Conservation (phyloP, 768 basidiomycete species). For the Pisolithus orientalis region DNA sequence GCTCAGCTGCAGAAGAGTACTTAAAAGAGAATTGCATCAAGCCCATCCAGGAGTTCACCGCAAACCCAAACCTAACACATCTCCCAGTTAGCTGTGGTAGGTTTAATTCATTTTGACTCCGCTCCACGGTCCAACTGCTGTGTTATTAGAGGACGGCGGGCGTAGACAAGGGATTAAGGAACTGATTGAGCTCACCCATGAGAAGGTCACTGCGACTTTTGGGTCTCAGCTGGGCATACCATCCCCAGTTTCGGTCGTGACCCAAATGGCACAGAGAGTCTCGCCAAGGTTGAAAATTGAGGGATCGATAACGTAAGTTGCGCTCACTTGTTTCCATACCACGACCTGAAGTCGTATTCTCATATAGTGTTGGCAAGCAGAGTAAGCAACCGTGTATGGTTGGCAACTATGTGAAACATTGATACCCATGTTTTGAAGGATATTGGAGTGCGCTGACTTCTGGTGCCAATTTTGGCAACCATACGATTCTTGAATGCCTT, state of each 20-base stretch:
- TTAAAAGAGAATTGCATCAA: not conserved
- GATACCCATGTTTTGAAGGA: slow-evolving; percentile 1
- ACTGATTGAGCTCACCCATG: not conserved
- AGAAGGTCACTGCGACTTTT: not conserved
- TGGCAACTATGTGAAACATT: too few species aligned
- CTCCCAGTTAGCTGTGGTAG: not conserved
- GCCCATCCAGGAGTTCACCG: not conserved
- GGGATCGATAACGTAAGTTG: not conserved
- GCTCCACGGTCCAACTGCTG: not conserved
- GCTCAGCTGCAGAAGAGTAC: not conserved
- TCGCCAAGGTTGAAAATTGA: not conserved
- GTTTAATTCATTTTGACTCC: not conserved
- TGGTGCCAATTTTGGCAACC: not conserved
- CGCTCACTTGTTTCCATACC: too few species aligned
- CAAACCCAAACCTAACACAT: not conserved
- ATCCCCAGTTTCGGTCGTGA: not conserved
- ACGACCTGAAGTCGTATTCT: too few species aligned
- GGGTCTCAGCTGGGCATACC: not conserved
- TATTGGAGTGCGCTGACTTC: slow-evolving; percentile 12
- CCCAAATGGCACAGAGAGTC: not conserved
- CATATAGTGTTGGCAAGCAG: not conserved
- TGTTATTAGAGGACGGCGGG: not conserved
- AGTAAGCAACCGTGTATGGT: not conserved
- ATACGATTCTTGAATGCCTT: slow-evolving; percentile 6
- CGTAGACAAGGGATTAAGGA: not conserved